A percentile compares a stretch with the other conserved stretches of the same genome.
Evolutionary conservation across 768 basidiomycete species (phyloP).

Genomic region (Tricholoma sp.): DNA sequence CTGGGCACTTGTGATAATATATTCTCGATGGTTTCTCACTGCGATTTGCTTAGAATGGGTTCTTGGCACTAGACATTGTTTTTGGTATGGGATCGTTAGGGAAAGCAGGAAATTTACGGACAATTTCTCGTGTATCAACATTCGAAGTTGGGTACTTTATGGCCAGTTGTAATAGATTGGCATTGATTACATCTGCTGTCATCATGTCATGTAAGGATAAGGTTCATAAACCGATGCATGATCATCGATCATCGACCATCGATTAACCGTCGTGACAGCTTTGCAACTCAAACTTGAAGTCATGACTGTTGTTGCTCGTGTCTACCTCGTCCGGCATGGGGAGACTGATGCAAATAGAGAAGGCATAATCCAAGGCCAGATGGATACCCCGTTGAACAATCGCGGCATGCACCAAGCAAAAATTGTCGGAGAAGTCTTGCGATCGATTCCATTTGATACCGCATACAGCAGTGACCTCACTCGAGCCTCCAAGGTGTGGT

Average conservation of each 20-base stretch:
- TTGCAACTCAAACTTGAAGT: background rate
- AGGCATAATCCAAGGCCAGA: constrained; percentile 69
- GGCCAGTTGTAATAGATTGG: no score
- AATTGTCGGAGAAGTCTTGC: constrained; percentile 49
- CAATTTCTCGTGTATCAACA: constrained; percentile 1
- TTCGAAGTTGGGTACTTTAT: no score
- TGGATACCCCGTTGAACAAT: constrained; percentile 63
- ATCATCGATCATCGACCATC: no score
- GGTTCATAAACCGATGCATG: background rate
- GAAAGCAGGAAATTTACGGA: background rate
- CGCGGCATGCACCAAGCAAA: constrained; percentile 55
- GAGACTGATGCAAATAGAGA: constrained; percentile 68
- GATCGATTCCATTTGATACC: constrained; percentile 46
- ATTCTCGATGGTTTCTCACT: constrained; percentile 1
- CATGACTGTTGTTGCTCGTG: constrained; percentile 31
- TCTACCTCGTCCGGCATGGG: constrained; percentile 74
- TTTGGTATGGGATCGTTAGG: background rate
- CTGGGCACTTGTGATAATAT: constrained; percentile 31
- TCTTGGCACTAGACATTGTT: background rate
- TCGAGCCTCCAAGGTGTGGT: constrained; percentile 59
- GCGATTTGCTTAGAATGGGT: background rate
- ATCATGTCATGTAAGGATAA: no score
- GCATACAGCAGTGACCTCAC: constrained; percentile 71
- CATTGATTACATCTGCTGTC: no score
- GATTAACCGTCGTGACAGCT: background rate